These are phyloP conservation scores for Diaporthe helianthi DNA, from an alignment of 2,329 filamentous ascomycete genomes.

Conservation along the genomic window DNA sequence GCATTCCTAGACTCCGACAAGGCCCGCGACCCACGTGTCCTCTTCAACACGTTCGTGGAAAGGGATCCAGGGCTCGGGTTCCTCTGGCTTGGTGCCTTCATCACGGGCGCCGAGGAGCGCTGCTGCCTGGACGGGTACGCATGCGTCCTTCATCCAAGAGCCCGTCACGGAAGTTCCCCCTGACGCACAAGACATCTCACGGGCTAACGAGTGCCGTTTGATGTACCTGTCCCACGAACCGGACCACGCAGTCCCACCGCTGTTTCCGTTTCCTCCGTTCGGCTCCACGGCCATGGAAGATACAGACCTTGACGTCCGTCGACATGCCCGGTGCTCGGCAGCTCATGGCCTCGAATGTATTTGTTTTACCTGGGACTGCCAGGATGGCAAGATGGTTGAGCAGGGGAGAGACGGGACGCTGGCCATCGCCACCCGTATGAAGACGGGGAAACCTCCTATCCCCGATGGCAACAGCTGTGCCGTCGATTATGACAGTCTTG, in stretches of 20 bases:
- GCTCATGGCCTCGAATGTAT: background rate
- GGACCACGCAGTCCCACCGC: constrained; percentile 7
- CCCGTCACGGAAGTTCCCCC: background rate
- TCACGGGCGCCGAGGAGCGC: background rate
- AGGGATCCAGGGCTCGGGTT: constrained; percentile 1
- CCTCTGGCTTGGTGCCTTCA: constrained; percentile 10
- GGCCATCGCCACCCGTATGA: background rate
- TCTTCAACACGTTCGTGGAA: background rate
- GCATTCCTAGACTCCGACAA: constrained; percentile 10
- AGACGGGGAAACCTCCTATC: background rate
- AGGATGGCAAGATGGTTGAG: constrained; percentile 3
- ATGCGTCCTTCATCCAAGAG: constrained; percentile 8
- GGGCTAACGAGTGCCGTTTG: constrained; percentile 13
- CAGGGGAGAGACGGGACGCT: background rate
- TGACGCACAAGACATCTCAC: constrained; percentile 1
- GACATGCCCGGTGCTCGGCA: constrained; percentile 11
- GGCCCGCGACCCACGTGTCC: background rate
- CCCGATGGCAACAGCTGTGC: background rate
- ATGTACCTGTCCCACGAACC: background rate
- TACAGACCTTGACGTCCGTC: constrained; percentile 15
- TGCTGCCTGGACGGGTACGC: constrained; percentile 1
- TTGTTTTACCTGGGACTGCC: constrained; percentile 6
- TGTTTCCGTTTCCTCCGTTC: background rate
- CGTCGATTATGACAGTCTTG: constrained; percentile 6
- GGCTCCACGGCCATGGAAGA: constrained; percentile 6